Percentiles rank a stretch among this genome's conserved stretches.
phyloP scores from a whole-genome alignment of 768 basidiomycete genomes.

The Hericium alpestre region DNA sequence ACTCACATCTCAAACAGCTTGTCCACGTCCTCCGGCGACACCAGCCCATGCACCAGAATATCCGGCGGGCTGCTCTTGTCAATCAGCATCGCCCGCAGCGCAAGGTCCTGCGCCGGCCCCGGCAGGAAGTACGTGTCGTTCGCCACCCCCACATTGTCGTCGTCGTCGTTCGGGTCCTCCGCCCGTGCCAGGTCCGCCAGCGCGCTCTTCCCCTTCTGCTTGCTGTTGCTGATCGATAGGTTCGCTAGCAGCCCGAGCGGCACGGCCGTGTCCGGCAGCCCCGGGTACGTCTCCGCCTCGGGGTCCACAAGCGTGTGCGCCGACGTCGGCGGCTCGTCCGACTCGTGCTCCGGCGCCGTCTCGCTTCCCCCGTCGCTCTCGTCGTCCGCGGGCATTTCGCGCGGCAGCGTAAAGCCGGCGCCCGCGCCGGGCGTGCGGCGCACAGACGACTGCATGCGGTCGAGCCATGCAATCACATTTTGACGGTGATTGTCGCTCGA shows the following conservation, averaged over 20 bases:
- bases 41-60: conserved; percentile 70
- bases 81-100: conserved; percentile 58
- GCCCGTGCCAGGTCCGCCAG: conserved; percentile 10
- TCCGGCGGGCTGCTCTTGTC: conserved; percentile 75
- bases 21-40: conserved; percentile 69
- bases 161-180: conserved; percentile 17
- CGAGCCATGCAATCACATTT: conserved; percentile 66
- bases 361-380: conserved; percentile 17
- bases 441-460: conserved; percentile 54
- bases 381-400: conserved; percentile 15
- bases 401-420: conserved; percentile 30
- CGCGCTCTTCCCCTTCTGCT: conserved; percentile 29
- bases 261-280: conserved; percentile 59
- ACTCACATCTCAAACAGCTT: conserved; percentile 77
- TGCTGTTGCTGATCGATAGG: conserved; percentile 50
- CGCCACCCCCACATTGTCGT: conserved; percentile 47
- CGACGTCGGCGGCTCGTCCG: conserved; percentile 9
- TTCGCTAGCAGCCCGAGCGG: conserved; percentile 71
- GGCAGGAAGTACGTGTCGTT: conserved; percentile 75
- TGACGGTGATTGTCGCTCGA: conserved; percentile 62
- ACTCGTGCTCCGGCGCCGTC: background rate
- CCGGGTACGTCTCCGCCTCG: conserved; percentile 33
- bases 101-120: conserved; percentile 65
- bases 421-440: conserved; percentile 38
- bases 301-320: conserved; percentile 17